phyloP scores from a whole-genome alignment of 2,329 filamentous ascomycete genomes.

The Penicillium brasilianum region DNA sequence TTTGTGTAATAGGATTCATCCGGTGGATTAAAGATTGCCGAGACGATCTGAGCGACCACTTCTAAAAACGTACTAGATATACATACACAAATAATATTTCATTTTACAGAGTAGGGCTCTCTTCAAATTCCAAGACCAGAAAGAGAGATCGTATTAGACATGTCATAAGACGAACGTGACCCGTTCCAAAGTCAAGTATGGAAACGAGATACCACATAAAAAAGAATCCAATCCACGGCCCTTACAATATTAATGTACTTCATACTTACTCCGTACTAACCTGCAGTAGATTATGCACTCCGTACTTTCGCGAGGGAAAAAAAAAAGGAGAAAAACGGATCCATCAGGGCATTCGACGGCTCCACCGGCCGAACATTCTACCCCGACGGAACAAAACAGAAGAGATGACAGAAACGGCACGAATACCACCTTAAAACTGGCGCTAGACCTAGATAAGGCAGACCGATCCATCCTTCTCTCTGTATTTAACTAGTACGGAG shows the following conservation, averaged over 20 bases:
- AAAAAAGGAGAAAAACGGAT: background rate
- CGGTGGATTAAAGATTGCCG: background rate
- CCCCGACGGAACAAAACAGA: conserved; percentile 18
- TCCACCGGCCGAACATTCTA: conserved; percentile 35
- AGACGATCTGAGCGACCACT: background rate
- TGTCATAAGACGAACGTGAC: too few relatives aligned
- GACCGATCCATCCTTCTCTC: background rate
- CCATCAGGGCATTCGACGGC: conserved; percentile 12
- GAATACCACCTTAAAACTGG: conserved; percentile 6
- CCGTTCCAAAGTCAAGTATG: too few relatives aligned
- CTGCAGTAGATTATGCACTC: background rate
- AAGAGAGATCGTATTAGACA: background rate
- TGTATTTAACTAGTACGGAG: too few relatives aligned
- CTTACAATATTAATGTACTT: background rate
- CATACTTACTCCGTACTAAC: too few relatives aligned
- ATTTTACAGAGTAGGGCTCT: too few relatives aligned
- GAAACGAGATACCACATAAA: background rate
- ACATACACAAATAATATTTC: too few relatives aligned
- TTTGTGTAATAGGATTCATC: background rate
- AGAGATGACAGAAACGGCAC: background rate
- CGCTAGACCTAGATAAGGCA: conserved; percentile 2
- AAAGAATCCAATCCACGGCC: background rate
- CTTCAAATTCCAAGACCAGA: background rate
- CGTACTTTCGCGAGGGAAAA: background rate
- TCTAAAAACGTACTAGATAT: background rate